Conservation (phyloP, 1,139 yeast species). For the Candida tropicalis region DNA sequence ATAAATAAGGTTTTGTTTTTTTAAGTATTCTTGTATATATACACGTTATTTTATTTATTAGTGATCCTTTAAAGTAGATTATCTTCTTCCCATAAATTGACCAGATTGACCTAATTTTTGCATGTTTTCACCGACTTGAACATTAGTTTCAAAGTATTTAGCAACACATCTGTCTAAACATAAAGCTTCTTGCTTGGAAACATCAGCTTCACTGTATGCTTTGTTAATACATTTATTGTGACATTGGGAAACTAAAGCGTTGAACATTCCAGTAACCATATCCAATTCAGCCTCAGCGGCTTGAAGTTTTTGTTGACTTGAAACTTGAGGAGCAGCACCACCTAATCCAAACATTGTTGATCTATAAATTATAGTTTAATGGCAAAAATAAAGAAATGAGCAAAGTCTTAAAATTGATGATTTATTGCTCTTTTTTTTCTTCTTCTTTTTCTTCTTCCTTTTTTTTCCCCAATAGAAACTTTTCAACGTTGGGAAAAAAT, state of each 20-base stretch:
- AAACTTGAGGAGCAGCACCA: conserved; percentile 70
- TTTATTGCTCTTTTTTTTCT: conserved; percentile 7
- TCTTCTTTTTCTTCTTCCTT: conserved; percentile 4
- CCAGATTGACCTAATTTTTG: conserved; percentile 69
- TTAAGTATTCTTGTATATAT: conserved; percentile 7
- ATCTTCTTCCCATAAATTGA: conserved; percentile 53
- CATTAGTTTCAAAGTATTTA: conserved; percentile 94
- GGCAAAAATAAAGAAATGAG: conserved; percentile 7
- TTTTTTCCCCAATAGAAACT: conserved; percentile 3
- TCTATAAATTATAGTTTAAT: conserved; percentile 23
- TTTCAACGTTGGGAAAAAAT: conserved; percentile 1
- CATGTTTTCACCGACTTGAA: conserved; percentile 92
- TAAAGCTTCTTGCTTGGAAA: conserved; percentile 81
- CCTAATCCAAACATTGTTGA: conserved; percentile 75
- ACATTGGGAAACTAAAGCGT: conserved; percentile 80
- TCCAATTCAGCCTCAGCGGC: conserved; percentile 91
- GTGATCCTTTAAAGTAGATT: no score
- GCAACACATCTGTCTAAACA: conserved; percentile 98
- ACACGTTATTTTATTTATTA: conserved; percentile 3
- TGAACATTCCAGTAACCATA: conserved; percentile 97
- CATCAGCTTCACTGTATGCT: conserved; percentile 71
- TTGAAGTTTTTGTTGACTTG: conserved; percentile 72
- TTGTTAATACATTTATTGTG: conserved; percentile 82
- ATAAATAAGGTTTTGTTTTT: not conserved
- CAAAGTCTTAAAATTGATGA: not conserved